Evolutionary conservation across 176 grass and related monocot genomes (phyloP), one percentile per base, ranked within the genome.

Genomic region (Zea mays): DNA sequence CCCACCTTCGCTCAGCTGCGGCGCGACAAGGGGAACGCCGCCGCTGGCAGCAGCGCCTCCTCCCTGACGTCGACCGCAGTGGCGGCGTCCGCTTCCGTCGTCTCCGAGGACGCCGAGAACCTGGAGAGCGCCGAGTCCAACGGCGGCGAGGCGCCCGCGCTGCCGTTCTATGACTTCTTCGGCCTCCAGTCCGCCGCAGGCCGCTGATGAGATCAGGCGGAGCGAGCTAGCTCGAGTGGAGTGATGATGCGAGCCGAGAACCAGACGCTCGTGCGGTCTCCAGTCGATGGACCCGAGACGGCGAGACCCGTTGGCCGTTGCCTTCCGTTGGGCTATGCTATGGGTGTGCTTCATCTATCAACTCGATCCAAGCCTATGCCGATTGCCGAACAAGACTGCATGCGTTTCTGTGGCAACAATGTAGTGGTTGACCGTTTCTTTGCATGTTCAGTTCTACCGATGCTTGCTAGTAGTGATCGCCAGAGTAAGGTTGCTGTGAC

Each of bases 81-180:
- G n/a, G n/a, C n/a, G n/a, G 34, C 71, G 20, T 63, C 71, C 10
- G 21, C 45, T 62, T 77, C 78, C n/a, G n/a, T n/a, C 3, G 36
- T 46, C 69, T 75, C 72, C 15, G 37, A 5, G 17, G 65, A 82
- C 65, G 51, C 43, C 7, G 74, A 52, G 82, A 46, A 57, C 37
- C 9, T 10, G 13, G 66, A 14, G 9, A 46, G 59, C 33, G 57
- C 19, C 17, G 17, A 50, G 17, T 41, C 16, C 8, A 48, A 56
- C 12, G 69, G 44, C 37, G 52, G 1, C 0, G 52, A 56, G 52
- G 39, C 48, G 42, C 82, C 44, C n/a, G 39, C 48, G 42, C 78
- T 51, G 15, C 64, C 74, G 10, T 75, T 83, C 74, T 83, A 88
- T 40, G 72, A 88, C 42, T 88, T 92, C 75, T 72, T 92, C 1